Evolutionary conservation across 441 rosid species (phyloP), one percentile per base, ranked within the genome.

Genomic region (Populus hybrid): DNA sequence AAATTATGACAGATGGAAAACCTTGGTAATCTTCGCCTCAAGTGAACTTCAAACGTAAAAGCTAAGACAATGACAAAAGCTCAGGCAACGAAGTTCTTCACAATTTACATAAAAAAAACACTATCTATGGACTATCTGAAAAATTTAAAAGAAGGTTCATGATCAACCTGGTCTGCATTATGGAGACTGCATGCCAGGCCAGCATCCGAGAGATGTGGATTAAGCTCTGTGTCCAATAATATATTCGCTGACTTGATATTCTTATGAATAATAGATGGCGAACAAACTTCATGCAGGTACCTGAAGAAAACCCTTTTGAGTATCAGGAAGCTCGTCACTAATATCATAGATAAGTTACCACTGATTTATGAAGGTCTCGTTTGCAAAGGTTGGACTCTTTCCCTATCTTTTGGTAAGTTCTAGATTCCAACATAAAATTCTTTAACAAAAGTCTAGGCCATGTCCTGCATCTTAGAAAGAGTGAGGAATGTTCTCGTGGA

Each of bases 221-320:
- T 97, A 72, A 97, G 89, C 78, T 97, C 98, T 1, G 86, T 40
- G 78, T 95, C 99, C 70, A 97, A 87, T 79, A 95, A 85, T 75
- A 97, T 94, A 82, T 97, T 97, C 42, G 95, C 86, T 1, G 99
- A 92, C 88, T 97, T 95, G 74, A 95, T 92, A 79, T 93, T 95
- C 80, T 93, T 94, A 76, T 95, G 99, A 71, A 97, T 86, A 77
- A 97, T 78, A 26, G 99, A 97, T 21, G 95, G 99, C 4, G 97
- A 92, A 85, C 97, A 92, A 77, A 90, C 94, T 89, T 97, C 99
- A 81, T 97, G 99, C 81, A 97, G 85, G 83, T 97, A 97, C 92
- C 99, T 97, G 91, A 74, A 80, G 77, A 76, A 79, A 34, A 10
- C 34, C 30, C 64, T 24, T 67, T 76, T 76, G 18, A 73, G 65